phyloP scores from a whole-genome alignment of 2,329 filamentous ascomycete species.

The Orbilia oligospora region DNA sequence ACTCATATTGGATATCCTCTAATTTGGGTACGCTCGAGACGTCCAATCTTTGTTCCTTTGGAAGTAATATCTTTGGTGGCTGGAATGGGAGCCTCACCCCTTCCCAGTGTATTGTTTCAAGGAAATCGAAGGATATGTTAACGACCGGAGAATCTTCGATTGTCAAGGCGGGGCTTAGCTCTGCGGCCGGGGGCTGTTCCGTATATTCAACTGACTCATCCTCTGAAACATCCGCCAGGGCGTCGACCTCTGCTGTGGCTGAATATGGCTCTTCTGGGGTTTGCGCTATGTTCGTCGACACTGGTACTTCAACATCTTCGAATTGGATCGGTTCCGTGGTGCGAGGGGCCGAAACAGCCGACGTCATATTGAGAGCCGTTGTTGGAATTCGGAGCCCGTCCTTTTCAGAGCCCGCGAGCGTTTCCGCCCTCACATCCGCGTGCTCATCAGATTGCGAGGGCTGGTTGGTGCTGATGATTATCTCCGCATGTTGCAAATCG shows the following conservation, averaged over 20 bases:
- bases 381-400: not conserved
- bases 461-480: not conserved
- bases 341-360: not conserved
- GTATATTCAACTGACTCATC: no score
- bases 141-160: not conserved
- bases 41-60: slow-evolving; percentile 12
- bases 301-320: not conserved
- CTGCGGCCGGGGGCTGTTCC: not conserved
- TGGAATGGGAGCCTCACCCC: not conserved
- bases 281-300: not conserved
- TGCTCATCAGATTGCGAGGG: not conserved
- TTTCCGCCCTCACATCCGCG: not conserved
- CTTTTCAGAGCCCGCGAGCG: not conserved
- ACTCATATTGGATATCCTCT: not conserved
- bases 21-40: not conserved
- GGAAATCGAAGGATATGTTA: not conserved
- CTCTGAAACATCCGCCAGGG: not conserved
- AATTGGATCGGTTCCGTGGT: not conserved
- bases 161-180: not conserved
- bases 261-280: not conserved
- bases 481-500: not conserved
- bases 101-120: not conserved
- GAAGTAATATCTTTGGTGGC: slow-evolving; percentile 7
- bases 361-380: not conserved
- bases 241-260: not conserved